phyloP scores from a whole-genome alignment of 345 rosid species.

The Viola odorata region DNA sequence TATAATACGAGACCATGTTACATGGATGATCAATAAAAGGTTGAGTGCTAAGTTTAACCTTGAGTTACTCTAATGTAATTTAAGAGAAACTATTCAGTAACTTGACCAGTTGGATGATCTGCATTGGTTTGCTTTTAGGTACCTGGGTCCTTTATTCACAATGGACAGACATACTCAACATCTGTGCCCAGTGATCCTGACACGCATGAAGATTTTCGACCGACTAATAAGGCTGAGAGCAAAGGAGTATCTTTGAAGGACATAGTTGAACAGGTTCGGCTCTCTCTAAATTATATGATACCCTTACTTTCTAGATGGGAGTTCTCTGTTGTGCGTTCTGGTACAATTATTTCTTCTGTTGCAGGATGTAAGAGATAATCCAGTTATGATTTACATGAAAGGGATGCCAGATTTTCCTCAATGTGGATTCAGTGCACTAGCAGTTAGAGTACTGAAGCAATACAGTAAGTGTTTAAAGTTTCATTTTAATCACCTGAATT shows the following conservation, averaged over 20 bases:
- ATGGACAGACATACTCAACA: conserved; percentile 44
- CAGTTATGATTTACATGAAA: conserved; percentile 93
- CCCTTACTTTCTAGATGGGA: neutral
- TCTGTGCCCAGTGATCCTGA: conserved; percentile 66
- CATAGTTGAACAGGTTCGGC: conserved; percentile 62
- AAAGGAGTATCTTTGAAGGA: conserved; percentile 51
- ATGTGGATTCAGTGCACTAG: conserved; percentile 92
- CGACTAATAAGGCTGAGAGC: conserved; percentile 47
- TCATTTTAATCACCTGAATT: neutral
- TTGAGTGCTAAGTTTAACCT: neutral
- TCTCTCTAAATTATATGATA: neutral
- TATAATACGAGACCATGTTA: neutral
- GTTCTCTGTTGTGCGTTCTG: neutral
- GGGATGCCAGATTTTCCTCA: conserved; percentile 90
- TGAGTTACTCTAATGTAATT: neutral
- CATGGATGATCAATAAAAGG: neutral
- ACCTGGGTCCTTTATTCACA: conserved; percentile 30
- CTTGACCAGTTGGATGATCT: neutral
- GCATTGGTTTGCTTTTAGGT: conserved; percentile 31
- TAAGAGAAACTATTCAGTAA: neutral
- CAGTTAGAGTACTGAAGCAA: conserved; percentile 73
- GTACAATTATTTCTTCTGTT: conserved; percentile 18
- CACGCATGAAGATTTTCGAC: conserved; percentile 80
- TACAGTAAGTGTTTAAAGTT: conserved; percentile 49
- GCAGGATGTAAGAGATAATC: conserved; percentile 90